Evolutionary conservation across 805 yeast species (phyloP).

Genomic region (Yamadazyma endophytica): DNA sequence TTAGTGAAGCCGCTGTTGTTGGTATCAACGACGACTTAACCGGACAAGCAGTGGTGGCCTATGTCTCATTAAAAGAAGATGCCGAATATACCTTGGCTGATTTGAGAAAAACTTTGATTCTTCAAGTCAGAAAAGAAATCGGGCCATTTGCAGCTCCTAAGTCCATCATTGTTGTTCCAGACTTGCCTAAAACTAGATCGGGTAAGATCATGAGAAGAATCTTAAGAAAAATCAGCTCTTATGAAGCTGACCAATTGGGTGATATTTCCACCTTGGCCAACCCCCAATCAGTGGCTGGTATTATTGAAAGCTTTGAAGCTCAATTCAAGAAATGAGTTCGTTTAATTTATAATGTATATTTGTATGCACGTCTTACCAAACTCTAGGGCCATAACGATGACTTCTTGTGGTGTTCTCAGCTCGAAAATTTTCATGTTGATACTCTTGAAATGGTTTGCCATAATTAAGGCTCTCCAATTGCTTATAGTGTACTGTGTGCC

Average conservation of each 20-base stretch:
- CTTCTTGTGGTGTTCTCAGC: background rate
- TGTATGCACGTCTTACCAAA: background rate
- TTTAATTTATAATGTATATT: conserved; percentile 2
- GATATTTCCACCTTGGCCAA: conserved; percentile 75
- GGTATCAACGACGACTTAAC: conserved; percentile 81
- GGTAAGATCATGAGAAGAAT: conserved; percentile 88
- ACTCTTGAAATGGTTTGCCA: conserved; percentile 15
- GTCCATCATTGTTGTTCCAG: conserved; percentile 64
- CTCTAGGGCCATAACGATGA: background rate
- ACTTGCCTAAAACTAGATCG: conserved; percentile 81
- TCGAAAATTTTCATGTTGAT: conserved; percentile 7
- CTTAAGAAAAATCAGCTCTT: conserved; percentile 68
- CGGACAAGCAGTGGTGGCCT: conserved; percentile 84
- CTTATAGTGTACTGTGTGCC: conserved; percentile 37
- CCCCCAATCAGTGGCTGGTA: conserved; percentile 66
- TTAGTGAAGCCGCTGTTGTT: conserved; percentile 79
- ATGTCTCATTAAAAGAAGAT: conserved; percentile 65
- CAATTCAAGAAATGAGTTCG: conserved; percentile 40
- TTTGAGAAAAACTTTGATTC: conserved; percentile 57
- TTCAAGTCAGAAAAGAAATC: conserved; percentile 73
- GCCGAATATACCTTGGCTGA: conserved; percentile 45
- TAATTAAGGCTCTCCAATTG: conserved; percentile 36
- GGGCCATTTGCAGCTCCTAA: conserved; percentile 89
- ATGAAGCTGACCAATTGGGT: conserved; percentile 78
- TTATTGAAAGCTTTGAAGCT: conserved; percentile 43